Percentiles rank a stretch among this genome's conserved stretches.
These are phyloP conservation scores for Botrytis elliptica DNA, from an alignment of 2,329 filamentous ascomycete species.

Conservation along the genomic window DNA sequence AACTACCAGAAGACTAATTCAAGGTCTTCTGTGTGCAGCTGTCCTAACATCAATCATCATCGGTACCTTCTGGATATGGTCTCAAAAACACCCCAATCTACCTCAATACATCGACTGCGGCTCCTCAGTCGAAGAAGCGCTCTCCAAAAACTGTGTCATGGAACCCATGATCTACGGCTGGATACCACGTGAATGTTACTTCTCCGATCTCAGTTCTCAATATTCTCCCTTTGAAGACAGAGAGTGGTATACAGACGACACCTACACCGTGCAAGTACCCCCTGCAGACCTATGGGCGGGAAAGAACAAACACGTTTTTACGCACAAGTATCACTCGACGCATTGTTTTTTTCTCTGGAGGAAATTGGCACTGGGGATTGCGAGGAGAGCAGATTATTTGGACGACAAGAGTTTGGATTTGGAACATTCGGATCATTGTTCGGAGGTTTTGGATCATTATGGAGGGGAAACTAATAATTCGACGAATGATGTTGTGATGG, in stretches of 20 bases:
- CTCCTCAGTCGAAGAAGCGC: constrained; percentile 1
- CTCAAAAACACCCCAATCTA: background rate
- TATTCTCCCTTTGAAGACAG: constrained; percentile 12
- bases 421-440: constrained; percentile 16
- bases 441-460: constrained; percentile 11
- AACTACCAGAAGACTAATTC: background rate
- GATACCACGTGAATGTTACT: constrained; percentile 8
- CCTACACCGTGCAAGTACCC: background rate
- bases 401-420: constrained; percentile 5
- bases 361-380: background rate
- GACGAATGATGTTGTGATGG: constrained; percentile 12
- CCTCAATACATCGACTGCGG: constrained; percentile 3
- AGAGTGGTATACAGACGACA: constrained; percentile 3
- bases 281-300: constrained; percentile 4
- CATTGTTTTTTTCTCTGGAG: constrained; percentile 13
- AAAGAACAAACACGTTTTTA: constrained; percentile 3
- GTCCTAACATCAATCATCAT: background rate
- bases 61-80: background rate
- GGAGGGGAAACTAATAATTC: constrained; percentile 4
- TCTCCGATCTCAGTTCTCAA: background rate
- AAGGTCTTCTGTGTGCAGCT: background rate
- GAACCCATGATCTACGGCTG: constrained; percentile 3
- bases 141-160: background rate
- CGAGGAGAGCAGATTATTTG: constrained; percentile 10
- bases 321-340: constrained; percentile 9